Percentiles rank a stretch among this genome's conserved stretches.
Conservation (phyloP, 2,329 filamentous ascomycete species). For the Calonectria leucothoes region DNA sequence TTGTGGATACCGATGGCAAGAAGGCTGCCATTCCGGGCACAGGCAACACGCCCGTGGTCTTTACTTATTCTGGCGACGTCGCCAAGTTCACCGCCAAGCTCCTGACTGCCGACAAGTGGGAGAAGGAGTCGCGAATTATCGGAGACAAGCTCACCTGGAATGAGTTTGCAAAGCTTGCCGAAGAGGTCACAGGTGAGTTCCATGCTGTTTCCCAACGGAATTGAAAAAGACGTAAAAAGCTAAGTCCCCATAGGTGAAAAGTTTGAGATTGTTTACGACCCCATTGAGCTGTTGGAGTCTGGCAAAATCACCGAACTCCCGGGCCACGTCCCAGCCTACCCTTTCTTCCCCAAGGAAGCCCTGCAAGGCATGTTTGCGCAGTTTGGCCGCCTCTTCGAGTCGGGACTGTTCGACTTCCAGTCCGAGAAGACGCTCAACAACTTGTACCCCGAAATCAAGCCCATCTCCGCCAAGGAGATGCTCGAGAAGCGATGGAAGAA, state of each 20-base stretch:
- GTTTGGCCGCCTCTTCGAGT: background rate
- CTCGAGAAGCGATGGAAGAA: constrained; percentile 1
- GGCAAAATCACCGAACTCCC: background rate
- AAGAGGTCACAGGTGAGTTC: background rate
- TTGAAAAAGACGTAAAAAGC: no score
- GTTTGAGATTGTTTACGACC: background rate
- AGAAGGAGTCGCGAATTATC: background rate
- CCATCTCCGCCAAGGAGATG: background rate
- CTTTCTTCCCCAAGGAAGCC: background rate
- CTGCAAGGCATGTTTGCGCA: background rate
- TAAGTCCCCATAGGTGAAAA: background rate
- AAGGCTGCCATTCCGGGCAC: background rate
- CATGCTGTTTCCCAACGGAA: no score
- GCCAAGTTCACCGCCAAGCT: background rate
- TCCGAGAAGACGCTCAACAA: background rate
- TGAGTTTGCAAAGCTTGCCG: background rate
- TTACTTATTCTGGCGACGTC: background rate
- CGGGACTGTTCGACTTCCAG: background rate
- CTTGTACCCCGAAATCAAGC: background rate
- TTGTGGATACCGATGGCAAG: background rate
- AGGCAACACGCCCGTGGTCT: background rate
- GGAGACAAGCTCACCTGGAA: background rate
- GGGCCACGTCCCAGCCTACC: background rate
- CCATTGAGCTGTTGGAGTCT: background rate
- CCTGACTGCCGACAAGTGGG: background rate